phyloP scores from a whole-genome alignment of 1,284 basidiomycete species.

The Veloporphyrellus conicus region DNA sequence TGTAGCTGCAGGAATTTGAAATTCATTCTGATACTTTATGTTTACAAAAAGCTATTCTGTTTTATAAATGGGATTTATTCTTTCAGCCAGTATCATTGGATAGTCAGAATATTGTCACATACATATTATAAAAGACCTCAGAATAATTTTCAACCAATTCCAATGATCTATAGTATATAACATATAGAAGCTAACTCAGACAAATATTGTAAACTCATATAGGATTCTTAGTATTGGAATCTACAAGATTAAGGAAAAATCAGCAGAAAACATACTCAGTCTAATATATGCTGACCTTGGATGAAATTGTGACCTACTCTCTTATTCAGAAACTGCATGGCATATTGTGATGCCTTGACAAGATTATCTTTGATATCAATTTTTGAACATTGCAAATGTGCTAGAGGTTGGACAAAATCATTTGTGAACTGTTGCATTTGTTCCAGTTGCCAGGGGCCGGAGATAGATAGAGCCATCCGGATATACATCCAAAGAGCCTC shows the following conservation, averaged over 20 bases:
- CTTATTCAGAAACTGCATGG: slow-evolving; percentile 14
- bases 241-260: background rate
- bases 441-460: background rate
- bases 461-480: slow-evolving; percentile 4
- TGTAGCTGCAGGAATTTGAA: too few relatives aligned
- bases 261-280: background rate
- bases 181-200: too few relatives aligned
- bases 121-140: too few relatives aligned
- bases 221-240: too few relatives aligned
- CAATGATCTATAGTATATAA: too few relatives aligned
- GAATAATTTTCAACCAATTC: too few relatives aligned
- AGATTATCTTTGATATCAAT: background rate
- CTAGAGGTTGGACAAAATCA: slow-evolving; percentile 20
- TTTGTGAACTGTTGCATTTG: slow-evolving; percentile 11
- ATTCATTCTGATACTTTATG: too few relatives aligned
- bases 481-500: slow-evolving; percentile 60
- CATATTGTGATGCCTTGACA: slow-evolving; percentile 7
- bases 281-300: background rate
- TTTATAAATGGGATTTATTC: too few relatives aligned
- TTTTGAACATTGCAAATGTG: background rate
- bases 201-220: too few relatives aligned
- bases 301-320: background rate
- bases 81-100: too few relatives aligned
- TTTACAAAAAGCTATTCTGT: too few relatives aligned
- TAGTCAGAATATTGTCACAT: too few relatives aligned